phyloP scores from a whole-genome alignment of 2,329 filamentous ascomycete genomes.

The Cercospora sp. region DNA sequence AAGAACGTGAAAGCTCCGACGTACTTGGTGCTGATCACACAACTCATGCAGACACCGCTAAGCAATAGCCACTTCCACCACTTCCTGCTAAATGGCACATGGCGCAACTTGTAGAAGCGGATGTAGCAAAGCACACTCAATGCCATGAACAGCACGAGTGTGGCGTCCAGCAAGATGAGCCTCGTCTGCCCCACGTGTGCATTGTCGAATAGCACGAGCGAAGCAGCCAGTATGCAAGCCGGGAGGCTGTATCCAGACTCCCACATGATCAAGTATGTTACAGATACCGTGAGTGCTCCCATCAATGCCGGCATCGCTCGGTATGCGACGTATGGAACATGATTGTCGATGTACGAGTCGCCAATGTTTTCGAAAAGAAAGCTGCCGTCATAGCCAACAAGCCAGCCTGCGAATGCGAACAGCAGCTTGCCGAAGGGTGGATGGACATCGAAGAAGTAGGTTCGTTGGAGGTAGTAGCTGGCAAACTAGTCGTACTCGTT shows the following conservation, averaged over 20 bases:
- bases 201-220: conserved; percentile 91
- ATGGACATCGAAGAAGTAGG: conserved; percentile 99
- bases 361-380: conserved; percentile 99
- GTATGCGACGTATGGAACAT: conserved; percentile 95
- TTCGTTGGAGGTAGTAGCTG: conserved; percentile 85
- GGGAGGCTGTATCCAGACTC: conserved; percentile 97
- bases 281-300: conserved; percentile 89
- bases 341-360: conserved; percentile 95
- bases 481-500: conserved; percentile 45
- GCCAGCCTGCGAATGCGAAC: conserved; percentile 95
- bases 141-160: conserved; percentile 92
- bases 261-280: conserved; percentile 98
- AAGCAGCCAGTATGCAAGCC: conserved; percentile 82
- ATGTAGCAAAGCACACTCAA: conserved; percentile 92
- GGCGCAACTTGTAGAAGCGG: conserved; percentile 94
- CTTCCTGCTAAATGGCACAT: conserved; percentile 85
- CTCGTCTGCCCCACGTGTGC: conserved; percentile 96
- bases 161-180: conserved; percentile 91
- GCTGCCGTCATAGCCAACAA: conserved; percentile 93
- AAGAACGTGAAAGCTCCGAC: conserved; percentile 96
- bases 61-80: conserved; percentile 99
- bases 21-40: conserved; percentile 98
- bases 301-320: conserved; percentile 89
- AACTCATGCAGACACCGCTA: conserved; percentile 91
- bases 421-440: conserved; percentile 97